Evolutionary conservation across 257 asterid genomes (phyloP).

Genomic region (Scutellaria galericulata): DNA sequence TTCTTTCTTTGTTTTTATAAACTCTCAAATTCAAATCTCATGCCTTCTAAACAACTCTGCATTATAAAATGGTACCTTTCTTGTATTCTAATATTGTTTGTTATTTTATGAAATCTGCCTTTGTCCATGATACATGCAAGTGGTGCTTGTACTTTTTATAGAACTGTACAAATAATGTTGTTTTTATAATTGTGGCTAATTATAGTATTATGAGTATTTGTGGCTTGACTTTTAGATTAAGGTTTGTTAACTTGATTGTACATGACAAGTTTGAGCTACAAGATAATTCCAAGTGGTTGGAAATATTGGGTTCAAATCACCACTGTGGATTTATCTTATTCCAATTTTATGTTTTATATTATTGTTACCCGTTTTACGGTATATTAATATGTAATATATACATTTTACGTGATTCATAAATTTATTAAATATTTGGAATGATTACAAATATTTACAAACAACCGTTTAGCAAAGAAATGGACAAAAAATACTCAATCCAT

Average conservation of each 20-base stretch:
- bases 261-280: too few relatives aligned
- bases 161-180: slow-evolving; percentile 4
- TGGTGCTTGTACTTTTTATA: slow-evolving; percentile 26
- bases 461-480: too few relatives aligned
- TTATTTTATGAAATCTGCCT: slow-evolving; percentile 8
- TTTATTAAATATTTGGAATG: too few relatives aligned
- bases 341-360: too few relatives aligned
- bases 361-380: too few relatives aligned
- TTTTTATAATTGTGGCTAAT: slow-evolving; percentile 10
- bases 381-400: too few relatives aligned
- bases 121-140: slow-evolving; percentile 18
- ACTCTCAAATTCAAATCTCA: not conserved
- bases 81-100: slow-evolving; percentile 8
- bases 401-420: too few relatives aligned
- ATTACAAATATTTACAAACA: too few relatives aligned
- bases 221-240: slow-evolving; percentile 29
- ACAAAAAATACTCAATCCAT: too few relatives aligned
- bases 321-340: too few relatives aligned
- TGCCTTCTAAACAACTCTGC: slow-evolving; percentile 14
- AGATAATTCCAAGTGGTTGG: too few relatives aligned
- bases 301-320: too few relatives aligned
- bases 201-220: not conserved
- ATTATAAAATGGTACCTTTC: not conserved
- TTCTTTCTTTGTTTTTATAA: not conserved
- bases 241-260: not conserved